These are phyloP conservation scores for Xylaria sp. DNA, from an alignment of 2,329 filamentous ascomycete genomes.

Conservation along the genomic window DNA sequence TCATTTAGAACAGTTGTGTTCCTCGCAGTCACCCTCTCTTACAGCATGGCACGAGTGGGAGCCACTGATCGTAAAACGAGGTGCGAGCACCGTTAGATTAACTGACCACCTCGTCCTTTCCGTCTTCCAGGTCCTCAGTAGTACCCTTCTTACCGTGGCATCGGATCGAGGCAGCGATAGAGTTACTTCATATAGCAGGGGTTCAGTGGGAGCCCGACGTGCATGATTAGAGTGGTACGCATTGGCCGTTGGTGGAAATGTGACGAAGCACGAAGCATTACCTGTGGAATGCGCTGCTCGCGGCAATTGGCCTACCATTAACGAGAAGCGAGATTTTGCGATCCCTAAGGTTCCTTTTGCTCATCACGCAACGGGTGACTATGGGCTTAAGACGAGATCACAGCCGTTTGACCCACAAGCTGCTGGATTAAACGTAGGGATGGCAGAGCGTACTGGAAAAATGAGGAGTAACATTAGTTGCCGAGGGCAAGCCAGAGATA, in stretches of 20 bases:
- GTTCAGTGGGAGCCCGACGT: background rate
- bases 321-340: conserved; percentile 16
- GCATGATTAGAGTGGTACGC: conserved; percentile 13
- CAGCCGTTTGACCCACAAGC: conserved; percentile 11
- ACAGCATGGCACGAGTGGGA: conserved; percentile 6
- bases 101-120: background rate
- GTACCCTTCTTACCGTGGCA: background rate
- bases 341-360: conserved; percentile 7
- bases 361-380: conserved; percentile 7
- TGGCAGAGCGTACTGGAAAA: background rate
- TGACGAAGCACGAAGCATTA: conserved; percentile 15
- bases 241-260: conserved; percentile 14
- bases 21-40: background rate
- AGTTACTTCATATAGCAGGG: background rate
- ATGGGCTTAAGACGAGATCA: conserved; percentile 10
- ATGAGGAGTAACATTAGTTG: conserved; percentile 8
- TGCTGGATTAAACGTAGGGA: background rate
- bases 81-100: background rate
- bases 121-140: background rate
- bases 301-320: conserved; percentile 19
- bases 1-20: conserved; percentile 7
- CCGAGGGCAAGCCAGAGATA: conserved; percentile 6
- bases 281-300: conserved; percentile 20
- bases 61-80: background rate
- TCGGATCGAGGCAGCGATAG: background rate